phyloP scores from a whole-genome alignment of 768 basidiomycete species.

The Rhodotorula babjevae region DNA sequence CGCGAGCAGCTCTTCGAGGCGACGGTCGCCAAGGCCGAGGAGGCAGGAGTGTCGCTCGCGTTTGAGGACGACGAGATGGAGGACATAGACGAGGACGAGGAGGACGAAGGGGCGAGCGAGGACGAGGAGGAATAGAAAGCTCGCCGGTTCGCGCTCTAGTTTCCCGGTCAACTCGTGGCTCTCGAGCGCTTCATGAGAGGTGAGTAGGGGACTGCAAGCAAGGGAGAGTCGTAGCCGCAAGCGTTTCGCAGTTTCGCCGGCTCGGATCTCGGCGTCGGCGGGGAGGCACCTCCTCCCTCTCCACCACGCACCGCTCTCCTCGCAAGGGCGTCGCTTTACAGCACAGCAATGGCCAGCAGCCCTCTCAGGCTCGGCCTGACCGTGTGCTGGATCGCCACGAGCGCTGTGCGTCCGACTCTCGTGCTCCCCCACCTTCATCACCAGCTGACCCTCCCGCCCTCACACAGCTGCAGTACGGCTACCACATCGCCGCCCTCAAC shows the following conservation, averaged over 20 bases:
- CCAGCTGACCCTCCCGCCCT: not conserved
- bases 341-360: not conserved
- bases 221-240: too few relatives aligned
- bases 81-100: slow-evolving; percentile 1
- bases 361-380: not conserved
- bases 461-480: slow-evolving; percentile 63
- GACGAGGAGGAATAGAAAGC: not conserved
- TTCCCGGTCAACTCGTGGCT: too few relatives aligned
- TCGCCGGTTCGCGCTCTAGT: not conserved
- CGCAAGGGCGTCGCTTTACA: not conserved
- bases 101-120: slow-evolving; percentile 4
- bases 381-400: slow-evolving; percentile 16
- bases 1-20: slow-evolving; percentile 6
- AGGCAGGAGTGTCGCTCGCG: slow-evolving; percentile 1
- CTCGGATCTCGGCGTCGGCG: too few relatives aligned
- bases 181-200: too few relatives aligned
- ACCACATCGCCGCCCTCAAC: slow-evolving; percentile 85
- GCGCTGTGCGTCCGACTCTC: slow-evolving; percentile 9
- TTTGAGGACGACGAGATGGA: slow-evolving; percentile 10
- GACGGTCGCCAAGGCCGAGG: not conserved
- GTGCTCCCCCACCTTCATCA: not conserved
- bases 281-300: not conserved
- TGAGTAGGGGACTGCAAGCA: too few relatives aligned
- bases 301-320: not conserved
- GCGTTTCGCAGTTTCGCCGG: too few relatives aligned